A percentile compares a stretch with the other conserved stretches of the same genome.
These are phyloP conservation scores for Brassica nigra DNA, from an alignment of 345 rosid species.

Conservation along the genomic window DNA sequence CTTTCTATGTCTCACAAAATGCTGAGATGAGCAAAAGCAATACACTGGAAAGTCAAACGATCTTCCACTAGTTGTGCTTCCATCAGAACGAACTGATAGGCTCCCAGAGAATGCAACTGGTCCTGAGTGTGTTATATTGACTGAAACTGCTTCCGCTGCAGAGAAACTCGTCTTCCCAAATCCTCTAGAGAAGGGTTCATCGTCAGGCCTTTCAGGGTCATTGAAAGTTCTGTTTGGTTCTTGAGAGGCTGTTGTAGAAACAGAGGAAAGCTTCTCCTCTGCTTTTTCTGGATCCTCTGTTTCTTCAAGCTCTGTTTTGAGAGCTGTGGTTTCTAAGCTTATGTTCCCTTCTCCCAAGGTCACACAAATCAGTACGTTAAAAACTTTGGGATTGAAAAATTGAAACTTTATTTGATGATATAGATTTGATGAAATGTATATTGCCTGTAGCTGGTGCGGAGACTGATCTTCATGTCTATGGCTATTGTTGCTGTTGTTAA, in stretches of 20 bases:
- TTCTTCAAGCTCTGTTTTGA: conserved; percentile 11
- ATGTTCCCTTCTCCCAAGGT: conserved; percentile 16
- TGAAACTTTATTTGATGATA: not conserved
- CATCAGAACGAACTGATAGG: conserved; percentile 77
- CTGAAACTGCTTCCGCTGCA: conserved; percentile 40
- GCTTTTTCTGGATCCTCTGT: not conserved
- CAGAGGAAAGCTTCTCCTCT: conserved; percentile 27
- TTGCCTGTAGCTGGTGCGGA: conserved; percentile 25
- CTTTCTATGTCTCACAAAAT: not conserved
- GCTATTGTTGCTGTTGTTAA: not conserved
- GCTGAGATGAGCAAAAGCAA: not conserved
- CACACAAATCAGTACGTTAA: not conserved
- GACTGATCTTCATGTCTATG: conserved; percentile 36
- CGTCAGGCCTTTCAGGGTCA: too few relatives aligned
- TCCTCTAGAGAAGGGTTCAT: conserved; percentile 24
- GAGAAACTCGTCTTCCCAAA: conserved; percentile 56
- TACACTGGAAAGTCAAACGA: conserved; percentile 93
- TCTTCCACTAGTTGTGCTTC: conserved; percentile 88
- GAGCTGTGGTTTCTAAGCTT: not conserved
- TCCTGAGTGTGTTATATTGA: conserved; percentile 65
- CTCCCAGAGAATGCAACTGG: conserved; percentile 63
- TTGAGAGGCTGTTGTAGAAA: conserved; percentile 21
- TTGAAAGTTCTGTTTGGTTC: not conserved
- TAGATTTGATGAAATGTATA: not conserved
- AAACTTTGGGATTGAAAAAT: not conserved